These are phyloP conservation scores for Ophiostoma piceae DNA, from an alignment of 2,329 filamentous ascomycete species.

Conservation along the genomic window DNA sequence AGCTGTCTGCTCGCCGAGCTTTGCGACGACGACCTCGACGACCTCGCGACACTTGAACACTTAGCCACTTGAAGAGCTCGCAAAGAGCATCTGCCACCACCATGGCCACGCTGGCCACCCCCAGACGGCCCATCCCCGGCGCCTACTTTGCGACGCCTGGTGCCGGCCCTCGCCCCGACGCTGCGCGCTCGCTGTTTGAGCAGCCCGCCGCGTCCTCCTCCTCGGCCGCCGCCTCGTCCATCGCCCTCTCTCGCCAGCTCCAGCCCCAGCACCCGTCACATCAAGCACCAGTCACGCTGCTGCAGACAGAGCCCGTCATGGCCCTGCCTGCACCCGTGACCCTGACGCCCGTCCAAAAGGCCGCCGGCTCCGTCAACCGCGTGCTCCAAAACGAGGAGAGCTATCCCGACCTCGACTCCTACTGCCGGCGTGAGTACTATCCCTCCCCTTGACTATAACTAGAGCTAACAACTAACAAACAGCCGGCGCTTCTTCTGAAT, in stretches of 20 bases:
- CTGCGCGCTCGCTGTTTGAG: constrained; percentile 48
- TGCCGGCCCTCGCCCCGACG: constrained; percentile 42
- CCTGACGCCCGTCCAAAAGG: constrained; percentile 62
- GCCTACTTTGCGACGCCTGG: constrained; percentile 72
- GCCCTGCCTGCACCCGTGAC: constrained; percentile 40
- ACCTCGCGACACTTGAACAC: not conserved
- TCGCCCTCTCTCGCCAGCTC: constrained; percentile 3
- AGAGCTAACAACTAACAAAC: too few species aligned
- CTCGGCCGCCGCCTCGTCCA: not conserved
- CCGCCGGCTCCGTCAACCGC: constrained; percentile 76
- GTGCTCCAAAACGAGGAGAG: constrained; percentile 69
- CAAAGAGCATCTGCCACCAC: not conserved
- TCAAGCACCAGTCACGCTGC: not conserved
- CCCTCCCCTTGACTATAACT: not conserved
- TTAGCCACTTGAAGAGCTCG: too few species aligned
- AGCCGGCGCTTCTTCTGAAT: constrained; percentile 90
- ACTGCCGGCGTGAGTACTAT: constrained; percentile 69
- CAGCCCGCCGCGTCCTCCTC: constrained; percentile 26
- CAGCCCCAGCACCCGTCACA: constrained; percentile 8
- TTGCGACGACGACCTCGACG: constrained; percentile 5
- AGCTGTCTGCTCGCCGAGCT: constrained; percentile 8
- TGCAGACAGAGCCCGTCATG: constrained; percentile 34
- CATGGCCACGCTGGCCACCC: constrained; percentile 47
- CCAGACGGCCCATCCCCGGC: constrained; percentile 67
- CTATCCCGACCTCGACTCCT: constrained; percentile 85